Base-by-base conservation (phyloP, 257 asterid genomes). In the Mentha longifolia region DNA sequence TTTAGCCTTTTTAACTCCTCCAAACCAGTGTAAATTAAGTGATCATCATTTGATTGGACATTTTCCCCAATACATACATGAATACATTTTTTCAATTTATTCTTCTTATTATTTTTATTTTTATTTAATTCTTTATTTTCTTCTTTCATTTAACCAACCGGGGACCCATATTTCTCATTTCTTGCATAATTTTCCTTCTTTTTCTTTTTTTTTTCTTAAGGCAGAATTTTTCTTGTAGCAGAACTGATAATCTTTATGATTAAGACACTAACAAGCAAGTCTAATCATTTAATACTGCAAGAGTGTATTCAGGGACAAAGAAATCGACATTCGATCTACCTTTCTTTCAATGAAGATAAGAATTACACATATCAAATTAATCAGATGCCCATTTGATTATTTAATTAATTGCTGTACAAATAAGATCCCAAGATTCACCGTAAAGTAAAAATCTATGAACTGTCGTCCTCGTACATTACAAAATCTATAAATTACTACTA, bases 271-370 rank as follows among this genome's bases (percentile, higher is more conserved):
- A 22, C 61, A n/a, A 52, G 17, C 67, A 17, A 54, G 25, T 46
- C n/a, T 46, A 52, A 61, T 69, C 47, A 75, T 41, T 28, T 60
- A 5, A 16, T 7, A 31, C 47, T 14, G 73, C 54, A 64, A 68
- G 67, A 31, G 4, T 42, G 13, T 3, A 13, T 16, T 45, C n/a
- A 47, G 58, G 74, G 70, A 22, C 47, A 68, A 25, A 19, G 54
- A 55, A 63, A 70, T 37, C 3, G 80, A 76, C 80, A 56, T 70
- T 6, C 35, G 42, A 76, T 76, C 80, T 42, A 56, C 76, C 80
- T 56, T 70, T 30, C 25, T 35, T 68, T 55, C 12, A 61, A 68
- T 14, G 20, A 41, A 13, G 28, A 59, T 41, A 66, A 14, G 17
- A 57, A 42, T 9, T 9, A 37, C 15, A 28, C 9, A 39, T 11